Evolutionary conservation across 2,329 filamentous ascomycete genomes (phyloP), one percentile per base, ranked within the genome.

Genomic region (Xylaria hypoxylon): DNA sequence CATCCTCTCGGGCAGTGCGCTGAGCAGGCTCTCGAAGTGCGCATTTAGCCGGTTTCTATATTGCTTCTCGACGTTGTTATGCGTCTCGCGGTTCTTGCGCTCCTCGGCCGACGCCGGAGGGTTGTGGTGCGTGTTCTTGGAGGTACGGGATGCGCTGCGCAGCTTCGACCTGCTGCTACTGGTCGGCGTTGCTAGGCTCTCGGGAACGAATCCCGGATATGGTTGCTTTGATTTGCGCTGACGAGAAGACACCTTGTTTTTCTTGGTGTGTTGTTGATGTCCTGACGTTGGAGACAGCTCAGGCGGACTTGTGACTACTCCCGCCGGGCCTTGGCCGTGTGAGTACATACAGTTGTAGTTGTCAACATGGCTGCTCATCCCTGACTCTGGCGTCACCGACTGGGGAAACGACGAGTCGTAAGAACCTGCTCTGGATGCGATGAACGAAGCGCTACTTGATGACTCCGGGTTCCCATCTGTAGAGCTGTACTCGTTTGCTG

Each of bases 1-100:
- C 72, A 78, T 76, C n/a, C 72, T 73, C 56, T 78, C 70, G 1
- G 81, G 81, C 0, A 84, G 76, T 0, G 80, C 79, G 42, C 77
- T 76, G 1, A 83, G 76, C 13, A 84, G 79, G 48, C 76, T 76
- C 71, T 82, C 80, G 63, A 83, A 84, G 72, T 84, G 80, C 2
- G 76, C 75, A 65, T 83, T 84, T 38, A 84, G 79, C 26, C 82
- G 76, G 74, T 83, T 82, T 40, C 82, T 80, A 74, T 84, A 84
- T 70, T 83, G 81, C 71, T 83, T 82, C 75, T 84, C 82, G 8
- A 83, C 81, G 57, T 82, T 79, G 72, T 84, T 84, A 70, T 84
- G 82, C 50, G 77, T 79, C 67, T 77, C 76, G 52, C 77, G 73
- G 66, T 71, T 77, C 58, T 75, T 75, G 17, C 75, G 74, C 68